A percentile compares a stretch with the other conserved stretches of the same genome.
These are phyloP conservation scores for Funneliformis geosporum DNA, from an alignment of 192 early-diverging fungal genomes.

Conservation along the genomic window DNA sequence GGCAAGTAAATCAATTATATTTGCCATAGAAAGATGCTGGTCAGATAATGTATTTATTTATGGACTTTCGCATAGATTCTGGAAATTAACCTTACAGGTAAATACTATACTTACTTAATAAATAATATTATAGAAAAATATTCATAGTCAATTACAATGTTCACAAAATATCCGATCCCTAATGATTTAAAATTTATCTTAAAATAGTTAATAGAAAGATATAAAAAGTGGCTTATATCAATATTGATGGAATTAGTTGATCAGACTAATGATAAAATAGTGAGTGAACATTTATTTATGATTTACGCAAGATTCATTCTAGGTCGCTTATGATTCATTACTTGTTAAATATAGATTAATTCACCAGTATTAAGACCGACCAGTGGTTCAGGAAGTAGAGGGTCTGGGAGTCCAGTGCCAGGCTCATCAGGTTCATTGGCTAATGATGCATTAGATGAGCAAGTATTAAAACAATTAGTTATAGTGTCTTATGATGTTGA, in stretches of 20 bases:
- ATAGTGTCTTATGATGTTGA: slow-evolving; percentile 49
- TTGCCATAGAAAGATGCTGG: slow-evolving; percentile 62
- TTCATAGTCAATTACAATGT: no score
- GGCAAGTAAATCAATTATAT: slow-evolving; percentile 49
- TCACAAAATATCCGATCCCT: no score
- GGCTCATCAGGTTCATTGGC: slow-evolving; percentile 18
- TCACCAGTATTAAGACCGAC: slow-evolving; percentile 21
- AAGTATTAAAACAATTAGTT: slow-evolving; percentile 41
- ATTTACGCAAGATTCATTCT: background rate
- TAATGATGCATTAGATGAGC: slow-evolving; percentile 32
- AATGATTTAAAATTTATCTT: no score
- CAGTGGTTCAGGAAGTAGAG: slow-evolving; percentile 10
- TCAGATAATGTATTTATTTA: slow-evolving; percentile 59
- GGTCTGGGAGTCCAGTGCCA: slow-evolving; percentile 13
- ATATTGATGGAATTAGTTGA: background rate
- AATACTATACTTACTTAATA: slow-evolving; percentile 16
- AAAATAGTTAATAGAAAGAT: slow-evolving; percentile 31
- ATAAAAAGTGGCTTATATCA: slow-evolving; percentile 17
- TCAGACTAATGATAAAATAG: background rate
- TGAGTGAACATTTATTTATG: background rate
- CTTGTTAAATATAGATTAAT: background rate
- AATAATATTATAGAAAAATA: no score
- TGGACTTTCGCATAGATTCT: slow-evolving; percentile 56
- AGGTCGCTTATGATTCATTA: background rate
- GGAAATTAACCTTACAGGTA: slow-evolving; percentile 64